Percentiles rank a stretch among this genome's conserved stretches.
Conservation (phyloP, 768 basidiomycete genomes). For the Suillus clintonianus region DNA sequence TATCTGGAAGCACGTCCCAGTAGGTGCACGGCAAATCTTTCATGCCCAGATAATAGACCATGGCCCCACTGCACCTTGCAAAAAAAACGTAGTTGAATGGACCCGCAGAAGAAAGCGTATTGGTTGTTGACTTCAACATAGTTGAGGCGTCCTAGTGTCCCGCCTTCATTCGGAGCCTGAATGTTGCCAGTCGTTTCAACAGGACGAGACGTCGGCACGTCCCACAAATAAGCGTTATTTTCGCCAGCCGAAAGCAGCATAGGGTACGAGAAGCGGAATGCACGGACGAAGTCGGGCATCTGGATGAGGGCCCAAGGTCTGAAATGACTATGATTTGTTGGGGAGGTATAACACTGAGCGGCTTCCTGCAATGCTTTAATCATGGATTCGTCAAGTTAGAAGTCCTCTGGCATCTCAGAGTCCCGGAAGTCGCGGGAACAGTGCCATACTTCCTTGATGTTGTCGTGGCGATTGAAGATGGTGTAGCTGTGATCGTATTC, state of each 20-base stretch:
- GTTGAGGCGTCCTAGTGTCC: constrained; percentile 32
- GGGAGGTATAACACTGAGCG: constrained; percentile 12
- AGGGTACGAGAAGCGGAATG: constrained; percentile 72
- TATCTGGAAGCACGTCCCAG: constrained; percentile 33
- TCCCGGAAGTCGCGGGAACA: constrained; percentile 36
- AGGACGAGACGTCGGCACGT: constrained; percentile 53
- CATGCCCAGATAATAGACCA: constrained; percentile 46
- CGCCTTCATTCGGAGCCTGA: constrained; percentile 21
- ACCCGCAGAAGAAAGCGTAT: constrained; percentile 63
- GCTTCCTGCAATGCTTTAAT: constrained; percentile 23
- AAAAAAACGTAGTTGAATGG: constrained; percentile 52
- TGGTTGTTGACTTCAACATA: constrained; percentile 60
- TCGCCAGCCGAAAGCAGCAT: constrained; percentile 53
- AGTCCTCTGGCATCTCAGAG: constrained; percentile 21
- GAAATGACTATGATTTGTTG: constrained; percentile 50
- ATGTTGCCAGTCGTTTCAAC: constrained; percentile 49
- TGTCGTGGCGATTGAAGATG: constrained; percentile 62
- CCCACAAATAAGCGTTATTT: constrained; percentile 57
- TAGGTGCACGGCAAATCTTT: constrained; percentile 34
- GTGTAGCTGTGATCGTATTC: constrained; percentile 76
- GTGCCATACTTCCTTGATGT: constrained; percentile 74
- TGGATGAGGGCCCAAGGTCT: constrained; percentile 59
- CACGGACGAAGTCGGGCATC: constrained; percentile 44
- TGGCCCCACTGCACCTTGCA: constrained; percentile 44
- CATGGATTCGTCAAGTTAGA: constrained; percentile 35